Evolutionary conservation across 352 stramenopile genomes (phyloP), one percentile per base, ranked within the genome.

Genomic region (Phytophthora syringae): DNA sequence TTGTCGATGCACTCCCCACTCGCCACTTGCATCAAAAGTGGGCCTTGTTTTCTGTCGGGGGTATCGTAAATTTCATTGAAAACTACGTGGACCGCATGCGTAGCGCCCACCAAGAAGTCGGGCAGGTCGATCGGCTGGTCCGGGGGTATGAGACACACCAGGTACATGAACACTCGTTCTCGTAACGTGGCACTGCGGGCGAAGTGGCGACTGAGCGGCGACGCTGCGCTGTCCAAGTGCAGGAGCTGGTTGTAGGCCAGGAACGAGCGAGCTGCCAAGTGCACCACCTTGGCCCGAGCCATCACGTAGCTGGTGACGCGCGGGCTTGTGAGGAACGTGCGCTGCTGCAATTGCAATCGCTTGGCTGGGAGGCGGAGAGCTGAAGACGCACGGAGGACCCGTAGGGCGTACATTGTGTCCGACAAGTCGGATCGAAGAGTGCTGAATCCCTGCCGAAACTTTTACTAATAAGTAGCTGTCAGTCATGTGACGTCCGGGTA

Each of bases 121-220:
- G 60, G 56, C 32, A 85, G 56, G 56, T 85, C 59, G 50, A 85
- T 67, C 12, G 76, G 67, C 32, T 76, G 73, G 16, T 85, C 76
- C 1, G 76, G 70, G 9, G 70, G 70, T 27, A 82, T 59, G 15
- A 76, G 73, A 37, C 66, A 73, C n/a, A 80, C 64, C 28, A 79
- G 61, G 39, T 74, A 82, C 76, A 84, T 84, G 61, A 70, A 80
- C 44, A 74, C 69, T 25, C 76, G 72, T 55, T 84, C 72, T 30
- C 76, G 60, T 37, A 74, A 55, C 18, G 50, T 72, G 15, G 65
- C 40, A 27, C 47, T 62, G 24, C 54, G 60, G 2, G 58, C 50
- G 43, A 84, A 82, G 57, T 70, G 59, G 13, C 50, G 50, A 47
- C 52, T 73, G 36, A 80, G 60, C 13, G 67, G 60, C 4, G 70